Evolutionary conservation across 1,284 basidiomycete species (phyloP).

Genomic region (Mycena sp.): DNA sequence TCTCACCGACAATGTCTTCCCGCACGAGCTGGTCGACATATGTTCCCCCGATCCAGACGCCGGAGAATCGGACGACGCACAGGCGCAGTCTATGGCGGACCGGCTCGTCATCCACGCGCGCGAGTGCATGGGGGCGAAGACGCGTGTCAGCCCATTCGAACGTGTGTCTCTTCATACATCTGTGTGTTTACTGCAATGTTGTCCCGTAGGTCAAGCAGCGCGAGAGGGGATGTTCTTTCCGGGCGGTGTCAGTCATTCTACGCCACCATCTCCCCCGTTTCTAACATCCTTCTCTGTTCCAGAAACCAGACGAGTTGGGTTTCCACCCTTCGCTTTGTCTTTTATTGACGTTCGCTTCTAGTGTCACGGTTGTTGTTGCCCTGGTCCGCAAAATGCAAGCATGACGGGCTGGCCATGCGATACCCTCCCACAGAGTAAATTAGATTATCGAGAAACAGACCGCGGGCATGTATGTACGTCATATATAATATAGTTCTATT

Average conservation of each 20-base stretch:
- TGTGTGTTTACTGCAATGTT: not conserved
- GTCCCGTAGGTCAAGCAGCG: conserved; percentile 50
- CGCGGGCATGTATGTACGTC: no score
- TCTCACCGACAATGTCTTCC: conserved; percentile 76
- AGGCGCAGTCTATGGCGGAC: conserved; percentile 66
- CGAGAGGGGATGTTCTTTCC: conserved; percentile 57
- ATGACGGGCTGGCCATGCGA: no score
- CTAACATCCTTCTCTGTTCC: conserved; percentile 31
- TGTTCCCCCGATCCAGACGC: conserved; percentile 23
- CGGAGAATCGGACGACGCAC: conserved; percentile 47
- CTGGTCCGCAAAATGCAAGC: conserved; percentile 41
- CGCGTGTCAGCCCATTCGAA: conserved; percentile 63
- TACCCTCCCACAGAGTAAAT: no score
- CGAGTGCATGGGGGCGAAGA: conserved; percentile 61
- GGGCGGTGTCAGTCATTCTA: conserved; percentile 58
- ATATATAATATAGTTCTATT: no score
- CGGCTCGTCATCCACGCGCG: conserved; percentile 66
- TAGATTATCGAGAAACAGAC: no score
- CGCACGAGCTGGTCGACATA: conserved; percentile 53
- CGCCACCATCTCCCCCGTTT: not conserved
- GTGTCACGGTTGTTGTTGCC: conserved; percentile 56
- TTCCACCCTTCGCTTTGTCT: not conserved
- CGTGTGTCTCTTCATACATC: conserved; percentile 38
- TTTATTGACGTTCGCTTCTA: conserved; percentile 27
- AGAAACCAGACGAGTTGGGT: conserved; percentile 71